Evolutionary conservation across 768 basidiomycete genomes (phyloP).

Genomic region (Mycena venus): DNA sequence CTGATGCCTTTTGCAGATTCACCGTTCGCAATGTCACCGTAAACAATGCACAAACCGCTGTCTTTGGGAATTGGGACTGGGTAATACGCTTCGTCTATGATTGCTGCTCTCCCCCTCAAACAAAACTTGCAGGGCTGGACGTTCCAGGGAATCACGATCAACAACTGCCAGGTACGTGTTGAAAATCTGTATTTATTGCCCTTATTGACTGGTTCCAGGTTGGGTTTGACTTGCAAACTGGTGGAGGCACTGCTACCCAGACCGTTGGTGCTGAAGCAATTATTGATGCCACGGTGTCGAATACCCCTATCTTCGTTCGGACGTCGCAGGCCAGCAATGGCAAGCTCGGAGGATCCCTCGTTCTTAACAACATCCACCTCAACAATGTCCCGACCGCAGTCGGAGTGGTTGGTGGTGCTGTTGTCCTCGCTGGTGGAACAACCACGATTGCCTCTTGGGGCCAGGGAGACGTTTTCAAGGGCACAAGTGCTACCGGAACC

Average conservation of each 20-base stretch:
- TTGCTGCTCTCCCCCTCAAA: background rate
- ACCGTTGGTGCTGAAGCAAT: conserved; percentile 72
- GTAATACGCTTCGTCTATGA: conserved; percentile 36
- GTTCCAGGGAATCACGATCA: conserved; percentile 58
- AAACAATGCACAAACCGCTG: conserved; percentile 65
- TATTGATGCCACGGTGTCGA: conserved; percentile 70
- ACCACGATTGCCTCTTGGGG: conserved; percentile 77
- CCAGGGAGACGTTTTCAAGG: conserved; percentile 80
- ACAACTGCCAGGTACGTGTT: conserved; percentile 49
- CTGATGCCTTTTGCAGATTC: conserved; percentile 49
- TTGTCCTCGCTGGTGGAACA: conserved; percentile 71
- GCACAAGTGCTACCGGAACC: conserved; percentile 54
- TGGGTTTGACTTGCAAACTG: conserved; percentile 71
- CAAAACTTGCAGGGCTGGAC: conserved; percentile 58
- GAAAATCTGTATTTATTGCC: background rate
- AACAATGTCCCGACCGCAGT: conserved; percentile 74
- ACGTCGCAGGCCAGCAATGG: conserved; percentile 62
- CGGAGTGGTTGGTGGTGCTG: conserved; percentile 63
- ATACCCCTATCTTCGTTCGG: conserved; percentile 74
- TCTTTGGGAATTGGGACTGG: conserved; percentile 64
- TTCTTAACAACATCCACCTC: conserved; percentile 74
- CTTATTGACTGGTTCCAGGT: conserved; percentile 47
- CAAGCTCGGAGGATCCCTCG: conserved; percentile 68
- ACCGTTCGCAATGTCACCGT: conserved; percentile 71
- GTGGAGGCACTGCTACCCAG: conserved; percentile 60